Evolutionary conservation across 2,329 filamentous ascomycete species (phyloP).

Genomic region (Botrytis fragariae): DNA sequence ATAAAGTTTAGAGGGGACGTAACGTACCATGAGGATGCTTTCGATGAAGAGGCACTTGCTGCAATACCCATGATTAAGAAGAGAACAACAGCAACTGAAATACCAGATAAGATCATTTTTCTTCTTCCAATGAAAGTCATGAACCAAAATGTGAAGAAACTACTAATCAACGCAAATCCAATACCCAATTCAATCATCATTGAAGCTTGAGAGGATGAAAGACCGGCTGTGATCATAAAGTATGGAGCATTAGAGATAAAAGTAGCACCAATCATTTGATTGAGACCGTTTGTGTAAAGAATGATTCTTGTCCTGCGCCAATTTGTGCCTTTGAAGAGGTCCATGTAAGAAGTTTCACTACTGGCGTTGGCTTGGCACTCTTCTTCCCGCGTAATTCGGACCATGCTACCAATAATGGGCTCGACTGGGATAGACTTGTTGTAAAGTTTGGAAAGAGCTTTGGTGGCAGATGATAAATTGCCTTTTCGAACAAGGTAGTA

Average conservation of each 20-base stretch:
- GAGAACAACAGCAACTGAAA: neutral
- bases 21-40: neutral
- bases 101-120: conserved; percentile 1
- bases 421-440: neutral
- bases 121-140: conserved; percentile 9
- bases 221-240: conserved; percentile 6
- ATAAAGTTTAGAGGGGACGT: neutral
- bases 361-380: neutral
- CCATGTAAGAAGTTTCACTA: conserved; percentile 3
- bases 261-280: conserved; percentile 14
- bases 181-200: conserved; percentile 14
- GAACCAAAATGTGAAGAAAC: conserved; percentile 12
- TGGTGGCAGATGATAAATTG: neutral
- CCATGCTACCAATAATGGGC: neutral
- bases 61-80: neutral
- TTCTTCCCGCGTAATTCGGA: neutral
- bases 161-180: conserved; percentile 8
- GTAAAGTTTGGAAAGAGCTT: neutral
- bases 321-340: conserved; percentile 7
- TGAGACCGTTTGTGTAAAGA: conserved; percentile 7
- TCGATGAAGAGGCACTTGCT: neutral
- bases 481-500: neutral
- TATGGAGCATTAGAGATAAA: conserved; percentile 11
- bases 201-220: neutral
- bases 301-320: conserved; percentile 14